Base-by-base conservation (phyloP, 139 green algal species). In the Chlorokybus atmophyticus region DNA sequence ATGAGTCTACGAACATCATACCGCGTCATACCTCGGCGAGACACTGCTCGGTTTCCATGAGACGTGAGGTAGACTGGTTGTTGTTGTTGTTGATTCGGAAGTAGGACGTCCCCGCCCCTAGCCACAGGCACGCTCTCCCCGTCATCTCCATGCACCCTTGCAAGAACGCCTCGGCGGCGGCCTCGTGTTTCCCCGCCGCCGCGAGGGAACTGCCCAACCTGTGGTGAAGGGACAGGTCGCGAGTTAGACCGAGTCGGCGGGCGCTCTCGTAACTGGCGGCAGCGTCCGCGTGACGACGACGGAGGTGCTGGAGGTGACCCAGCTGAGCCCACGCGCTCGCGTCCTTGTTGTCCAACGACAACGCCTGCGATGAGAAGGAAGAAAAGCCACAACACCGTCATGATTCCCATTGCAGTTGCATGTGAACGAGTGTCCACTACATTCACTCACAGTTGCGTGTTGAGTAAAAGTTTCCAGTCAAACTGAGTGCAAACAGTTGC, bases 261-360 rank as follows among this genome's bases (percentile, higher is more conserved):
- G 14, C 35, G 35, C 10, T 44, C 35, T 44, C 35, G 35, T 44
- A 44, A 21, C 10, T 14, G 35, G 35, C 35, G 10, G 35, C 35
- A 14, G 35, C 35, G 35, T 44, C 35, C 10, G 35, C 35, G 35
- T 10, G 35, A 10, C 35, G 35, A 10, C 14, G 10, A 14, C 35
- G 35, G 10, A 44, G 35, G 14, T 44, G 14, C 35, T 14, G 10
- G 10, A 44, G 14, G 35, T 44, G 35, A 10, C 35, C 35, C 35
- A 44, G 35, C 35, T 21, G 35, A 10, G 14, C 10, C 35, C 35
- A 44, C 35, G 35, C 35, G 35, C 35, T 10, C 35, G 35, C 10
- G 35, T 44, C 35, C 35, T 44, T 44, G 35, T 44, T 44, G 35
- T 44, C 35, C 10, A 44, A 21, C 35, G 35, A 44, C 35, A 44